Conservation (phyloP, 805 yeast genomes). For the Saturnispora dispora region DNA sequence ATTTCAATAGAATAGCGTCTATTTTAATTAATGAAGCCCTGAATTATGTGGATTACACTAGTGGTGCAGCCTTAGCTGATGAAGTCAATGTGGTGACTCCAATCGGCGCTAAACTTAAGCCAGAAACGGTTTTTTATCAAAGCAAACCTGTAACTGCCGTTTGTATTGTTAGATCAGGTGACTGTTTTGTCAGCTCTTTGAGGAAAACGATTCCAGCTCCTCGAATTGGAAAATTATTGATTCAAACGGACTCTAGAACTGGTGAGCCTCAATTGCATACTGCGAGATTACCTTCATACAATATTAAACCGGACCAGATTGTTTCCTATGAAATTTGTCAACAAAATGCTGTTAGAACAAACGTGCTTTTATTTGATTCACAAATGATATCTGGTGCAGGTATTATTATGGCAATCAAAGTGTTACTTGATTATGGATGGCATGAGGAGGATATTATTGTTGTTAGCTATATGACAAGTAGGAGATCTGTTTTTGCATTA, state of each 20-base stretch:
- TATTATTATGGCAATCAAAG: constrained; percentile 87
- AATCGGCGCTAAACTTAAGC: constrained; percentile 19
- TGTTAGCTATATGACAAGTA: constrained; percentile 68
- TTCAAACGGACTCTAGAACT: constrained; percentile 79
- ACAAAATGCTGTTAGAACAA: not conserved
- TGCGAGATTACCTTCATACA: constrained; percentile 51
- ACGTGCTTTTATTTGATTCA: constrained; percentile 68
- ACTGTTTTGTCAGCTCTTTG: constrained; percentile 76
- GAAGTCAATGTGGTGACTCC: constrained; percentile 32
- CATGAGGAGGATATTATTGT: constrained; percentile 51
- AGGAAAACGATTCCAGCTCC: constrained; percentile 71
- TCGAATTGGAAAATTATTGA: constrained; percentile 71
- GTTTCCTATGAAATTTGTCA: not conserved
- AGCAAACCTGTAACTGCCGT: constrained; percentile 56
- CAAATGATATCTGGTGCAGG: constrained; percentile 91
- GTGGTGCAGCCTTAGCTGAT: constrained; percentile 7
- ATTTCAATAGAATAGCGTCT: constrained; percentile 74
- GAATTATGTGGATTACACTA: constrained; percentile 40
- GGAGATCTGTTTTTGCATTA: constrained; percentile 65
- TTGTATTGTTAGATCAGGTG: constrained; percentile 83
- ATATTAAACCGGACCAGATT: constrained; percentile 13
- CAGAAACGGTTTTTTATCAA: constrained; percentile 24
- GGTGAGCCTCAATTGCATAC: constrained; percentile 93
- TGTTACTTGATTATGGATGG: constrained; percentile 74
- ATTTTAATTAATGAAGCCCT: constrained; percentile 61